Conservation (phyloP, 306 rosid genomes). For the Vachellia collinsii region DNA sequence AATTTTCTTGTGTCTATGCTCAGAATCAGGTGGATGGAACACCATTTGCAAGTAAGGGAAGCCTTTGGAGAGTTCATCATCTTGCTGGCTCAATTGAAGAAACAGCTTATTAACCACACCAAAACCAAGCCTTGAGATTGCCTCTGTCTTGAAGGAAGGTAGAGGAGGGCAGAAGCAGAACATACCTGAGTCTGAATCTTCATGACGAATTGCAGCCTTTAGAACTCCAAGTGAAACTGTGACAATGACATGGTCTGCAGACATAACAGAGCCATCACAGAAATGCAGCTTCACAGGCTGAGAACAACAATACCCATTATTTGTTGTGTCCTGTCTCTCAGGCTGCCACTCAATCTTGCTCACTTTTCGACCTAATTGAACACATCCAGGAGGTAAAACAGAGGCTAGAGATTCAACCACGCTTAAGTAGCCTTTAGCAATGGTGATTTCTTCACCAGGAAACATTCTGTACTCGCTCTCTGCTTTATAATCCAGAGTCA, state of each 20-base stretch:
- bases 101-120: conserved; percentile 97
- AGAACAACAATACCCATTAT: conserved; percentile 3
- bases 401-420: conserved; percentile 69
- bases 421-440: conserved; percentile 75
- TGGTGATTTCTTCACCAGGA: conserved; percentile 83
- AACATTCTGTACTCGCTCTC: conserved; percentile 91
- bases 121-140: conserved; percentile 91
- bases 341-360: conserved; percentile 67
- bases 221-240: conserved; percentile 89
- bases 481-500: conserved; percentile 65
- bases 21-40: conserved; percentile 69
- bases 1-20: conserved; percentile 60
- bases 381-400: conserved; percentile 64
- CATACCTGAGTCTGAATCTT: conserved; percentile 53
- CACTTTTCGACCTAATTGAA: conserved; percentile 67
- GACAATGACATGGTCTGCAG: conserved; percentile 86
- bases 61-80: conserved; percentile 21
- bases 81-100: conserved; percentile 53
- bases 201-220: conserved; percentile 67
- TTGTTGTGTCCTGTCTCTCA: not conserved
- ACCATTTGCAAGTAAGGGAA: conserved; percentile 76
- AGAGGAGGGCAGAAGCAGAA: conserved; percentile 66
- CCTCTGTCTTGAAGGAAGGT: conserved; percentile 78
- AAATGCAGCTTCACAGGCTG: conserved; percentile 81
- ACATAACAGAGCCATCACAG: conserved; percentile 64